Evolutionary conservation across 176 grass and related monocot species (phyloP).

Genomic region (Alopecurus myosuroides): DNA sequence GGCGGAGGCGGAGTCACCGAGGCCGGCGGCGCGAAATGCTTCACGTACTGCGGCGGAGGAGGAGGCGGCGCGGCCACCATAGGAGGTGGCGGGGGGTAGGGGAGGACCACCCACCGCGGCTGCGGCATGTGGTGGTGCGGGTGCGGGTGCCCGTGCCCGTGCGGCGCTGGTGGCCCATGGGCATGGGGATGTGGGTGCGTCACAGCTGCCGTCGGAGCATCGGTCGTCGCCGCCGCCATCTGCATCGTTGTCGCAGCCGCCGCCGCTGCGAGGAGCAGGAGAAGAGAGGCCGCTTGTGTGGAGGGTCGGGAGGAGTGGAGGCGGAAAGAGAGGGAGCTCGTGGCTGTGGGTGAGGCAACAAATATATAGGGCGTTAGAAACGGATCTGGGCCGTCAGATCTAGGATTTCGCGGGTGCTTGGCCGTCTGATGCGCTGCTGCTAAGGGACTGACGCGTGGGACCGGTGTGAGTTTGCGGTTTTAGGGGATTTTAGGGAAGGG

Average conservation of each 20-base stretch:
- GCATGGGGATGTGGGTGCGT: constrained; percentile 2
- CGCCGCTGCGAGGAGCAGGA: neutral
- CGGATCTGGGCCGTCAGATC: constrained; percentile 44
- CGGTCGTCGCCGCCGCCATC: constrained; percentile 34
- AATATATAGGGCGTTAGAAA: constrained; percentile 25
- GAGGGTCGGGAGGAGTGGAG: constrained; percentile 30
- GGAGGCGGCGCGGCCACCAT: constrained; percentile 45
- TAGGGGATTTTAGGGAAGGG: constrained; percentile 23
- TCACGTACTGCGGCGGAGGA: constrained; percentile 37
- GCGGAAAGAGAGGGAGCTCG: constrained; percentile 29
- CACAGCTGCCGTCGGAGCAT: constrained; percentile 19
- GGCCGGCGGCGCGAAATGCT: constrained; percentile 36
- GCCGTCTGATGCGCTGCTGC: constrained; percentile 8
- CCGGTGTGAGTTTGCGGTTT: neutral
- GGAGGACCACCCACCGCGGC: constrained; percentile 57
- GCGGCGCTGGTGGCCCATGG: constrained; percentile 1
- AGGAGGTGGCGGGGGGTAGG: constrained; percentile 43
- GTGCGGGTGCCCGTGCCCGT: constrained; percentile 26
- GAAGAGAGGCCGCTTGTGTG: constrained; percentile 6
- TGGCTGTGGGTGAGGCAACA: neutral
- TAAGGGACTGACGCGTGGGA: constrained; percentile 29
- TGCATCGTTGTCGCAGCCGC: constrained; percentile 29
- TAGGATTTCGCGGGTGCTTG: constrained; percentile 24
- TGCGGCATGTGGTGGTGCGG: constrained; percentile 50
- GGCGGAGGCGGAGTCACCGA: constrained; percentile 45